phyloP scores from a whole-genome alignment of 306 rosid species.

The Vigna mungo region DNA sequence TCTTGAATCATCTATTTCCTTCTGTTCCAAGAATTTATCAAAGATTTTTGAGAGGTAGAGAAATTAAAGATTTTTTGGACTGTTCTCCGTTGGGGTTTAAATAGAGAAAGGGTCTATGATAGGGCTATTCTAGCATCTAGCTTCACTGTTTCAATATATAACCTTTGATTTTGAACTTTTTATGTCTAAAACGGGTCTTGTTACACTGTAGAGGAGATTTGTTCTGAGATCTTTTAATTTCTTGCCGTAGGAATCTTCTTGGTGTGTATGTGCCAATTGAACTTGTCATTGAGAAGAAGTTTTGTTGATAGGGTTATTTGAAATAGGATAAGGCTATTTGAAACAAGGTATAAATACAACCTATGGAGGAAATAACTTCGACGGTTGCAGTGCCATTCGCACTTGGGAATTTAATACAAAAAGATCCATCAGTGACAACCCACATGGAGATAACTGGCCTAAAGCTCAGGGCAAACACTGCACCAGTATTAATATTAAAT shows the following conservation, averaged over 20 bases:
- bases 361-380: constrained; percentile 68
- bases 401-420: constrained; percentile 60
- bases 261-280: constrained; percentile 38
- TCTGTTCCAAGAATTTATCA: constrained; percentile 44
- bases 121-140: constrained; percentile 38
- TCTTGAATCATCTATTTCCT: constrained; percentile 52
- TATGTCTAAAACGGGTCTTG: not conserved
- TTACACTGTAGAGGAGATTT: constrained; percentile 22
- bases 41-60: constrained; percentile 44
- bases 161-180: constrained; percentile 28
- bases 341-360: constrained; percentile 38
- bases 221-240: constrained; percentile 25
- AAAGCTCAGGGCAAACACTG: constrained; percentile 60
- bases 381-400: constrained; percentile 67
- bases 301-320: constrained; percentile 12
- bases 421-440: constrained; percentile 60
- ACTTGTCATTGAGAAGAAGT: constrained; percentile 32
- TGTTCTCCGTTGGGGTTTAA: constrained; percentile 29
- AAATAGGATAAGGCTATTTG: constrained; percentile 48
- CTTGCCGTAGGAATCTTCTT: constrained; percentile 36
- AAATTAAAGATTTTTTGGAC: constrained; percentile 46
- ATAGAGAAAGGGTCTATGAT: constrained; percentile 35
- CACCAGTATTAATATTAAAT: constrained; percentile 55
- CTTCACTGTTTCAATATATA: constrained; percentile 25
- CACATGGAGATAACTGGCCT: constrained; percentile 66